phyloP scores from a whole-genome alignment of 192 early-diverging fungal genomes.

The Rhizoclosmatium sp. region DNA sequence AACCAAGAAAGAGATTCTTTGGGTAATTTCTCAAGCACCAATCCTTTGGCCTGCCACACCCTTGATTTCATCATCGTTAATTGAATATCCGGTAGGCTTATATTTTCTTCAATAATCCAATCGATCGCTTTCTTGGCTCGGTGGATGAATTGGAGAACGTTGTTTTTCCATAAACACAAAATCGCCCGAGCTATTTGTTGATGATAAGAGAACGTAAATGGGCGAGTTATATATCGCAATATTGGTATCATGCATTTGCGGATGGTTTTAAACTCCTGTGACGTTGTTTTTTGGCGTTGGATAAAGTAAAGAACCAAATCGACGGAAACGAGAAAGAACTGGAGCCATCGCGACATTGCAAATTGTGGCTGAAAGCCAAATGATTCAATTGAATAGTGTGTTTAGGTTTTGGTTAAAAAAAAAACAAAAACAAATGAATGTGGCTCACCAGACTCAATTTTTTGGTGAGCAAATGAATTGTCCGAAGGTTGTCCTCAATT shows the following conservation, averaged over 20 bases:
- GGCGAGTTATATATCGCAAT: neutral
- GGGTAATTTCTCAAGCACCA: neutral
- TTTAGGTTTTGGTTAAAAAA: neutral
- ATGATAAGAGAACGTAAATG: neutral
- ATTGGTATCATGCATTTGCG: neutral
- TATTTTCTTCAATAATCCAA: neutral
- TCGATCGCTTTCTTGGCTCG: neutral
- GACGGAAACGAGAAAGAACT: neutral
- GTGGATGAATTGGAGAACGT: neutral
- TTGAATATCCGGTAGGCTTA: neutral
- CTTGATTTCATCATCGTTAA: neutral
- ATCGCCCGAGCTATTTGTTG: neutral
- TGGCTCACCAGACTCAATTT: neutral
- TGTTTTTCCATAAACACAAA: neutral
- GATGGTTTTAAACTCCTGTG: neutral
- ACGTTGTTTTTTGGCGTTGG: neutral
- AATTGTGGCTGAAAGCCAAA: neutral
- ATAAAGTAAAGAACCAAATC: neutral
- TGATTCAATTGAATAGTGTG: too few relatives aligned
- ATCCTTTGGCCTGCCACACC: neutral
- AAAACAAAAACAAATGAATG: neutral
- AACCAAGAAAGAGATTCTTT: neutral
- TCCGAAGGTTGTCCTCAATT: neutral
- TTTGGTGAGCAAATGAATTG: neutral
- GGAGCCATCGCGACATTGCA: neutral